Conservation (phyloP, 176 grass and related monocot species). For the Dendrocalamus sinicus region DNA sequence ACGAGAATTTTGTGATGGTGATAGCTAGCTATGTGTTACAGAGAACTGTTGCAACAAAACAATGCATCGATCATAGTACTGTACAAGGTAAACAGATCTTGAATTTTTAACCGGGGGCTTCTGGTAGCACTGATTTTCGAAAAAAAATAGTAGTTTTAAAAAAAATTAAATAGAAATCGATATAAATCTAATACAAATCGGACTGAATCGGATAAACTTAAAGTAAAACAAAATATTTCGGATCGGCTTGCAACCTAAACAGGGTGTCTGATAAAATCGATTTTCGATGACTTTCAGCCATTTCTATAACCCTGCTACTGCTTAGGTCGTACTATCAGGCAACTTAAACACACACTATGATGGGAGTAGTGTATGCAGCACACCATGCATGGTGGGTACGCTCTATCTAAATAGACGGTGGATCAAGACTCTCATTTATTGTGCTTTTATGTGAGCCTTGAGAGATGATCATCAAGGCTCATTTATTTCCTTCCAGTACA, state of each 20-base stretch:
- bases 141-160: no score
- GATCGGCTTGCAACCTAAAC: no score
- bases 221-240: no score
- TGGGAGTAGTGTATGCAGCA: not conserved
- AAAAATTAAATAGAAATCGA: no score
- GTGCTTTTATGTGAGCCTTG: slow-evolving; percentile 35
- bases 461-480: slow-evolving; percentile 5
- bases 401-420: slow-evolving; percentile 51
- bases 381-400: not conserved
- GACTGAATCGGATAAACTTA: no score
- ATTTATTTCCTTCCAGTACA: not conserved
- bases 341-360: not conserved
- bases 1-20: not conserved
- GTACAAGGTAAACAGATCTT: no score
- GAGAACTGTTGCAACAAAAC: not conserved
- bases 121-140: no score
- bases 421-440: slow-evolving; percentile 44
- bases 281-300: no score
- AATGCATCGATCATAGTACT: not conserved
- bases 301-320: no score
- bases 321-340: not conserved
- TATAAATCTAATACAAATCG: no score
- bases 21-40: not conserved
- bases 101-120: no score
- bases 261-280: no score